Percentiles rank a stretch among this genome's conserved stretches.
phyloP scores from a whole-genome alignment of 1,139 yeast species.

The Kurtzmaniella quercitrusa region DNA sequence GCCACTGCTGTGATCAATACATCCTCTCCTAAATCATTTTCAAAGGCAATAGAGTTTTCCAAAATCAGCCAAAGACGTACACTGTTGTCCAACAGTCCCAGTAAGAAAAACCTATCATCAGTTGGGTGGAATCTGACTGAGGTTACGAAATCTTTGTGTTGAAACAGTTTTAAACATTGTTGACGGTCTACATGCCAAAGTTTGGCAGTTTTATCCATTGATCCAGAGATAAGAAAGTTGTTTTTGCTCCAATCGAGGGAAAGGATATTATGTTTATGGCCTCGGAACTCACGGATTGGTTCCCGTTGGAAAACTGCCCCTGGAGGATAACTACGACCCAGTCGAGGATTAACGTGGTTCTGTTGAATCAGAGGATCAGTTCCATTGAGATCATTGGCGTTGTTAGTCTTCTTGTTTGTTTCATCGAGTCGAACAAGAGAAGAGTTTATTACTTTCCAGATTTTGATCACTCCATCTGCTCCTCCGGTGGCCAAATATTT shows the following conservation, averaged over 20 bases:
- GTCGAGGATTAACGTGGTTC: slow-evolving; percentile 6
- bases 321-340: slow-evolving; percentile 24
- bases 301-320: slow-evolving; percentile 81
- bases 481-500: slow-evolving; percentile 83
- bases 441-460: slow-evolving; percentile 79
- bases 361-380: slow-evolving; percentile 11
- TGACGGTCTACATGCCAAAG: slow-evolving; percentile 80
- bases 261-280: slow-evolving; percentile 68
- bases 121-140: slow-evolving; percentile 77
- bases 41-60: slow-evolving; percentile 43
- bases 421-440: slow-evolving; percentile 54
- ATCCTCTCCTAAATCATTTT: slow-evolving; percentile 43
- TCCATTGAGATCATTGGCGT: slow-evolving; percentile 7
- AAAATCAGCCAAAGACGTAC: slow-evolving; percentile 83
- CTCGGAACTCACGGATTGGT: slow-evolving; percentile 59
- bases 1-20: slow-evolving; percentile 67
- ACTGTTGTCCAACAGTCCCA: slow-evolving; percentile 77
- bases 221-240: slow-evolving; percentile 72
- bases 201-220: slow-evolving; percentile 81
- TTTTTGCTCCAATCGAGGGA: slow-evolving; percentile 88
- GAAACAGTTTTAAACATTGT: slow-evolving; percentile 60
- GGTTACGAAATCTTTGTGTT: slow-evolving; percentile 79
- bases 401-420: slow-evolving; percentile 4
- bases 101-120: slow-evolving; percentile 83
- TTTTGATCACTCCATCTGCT: slow-evolving; percentile 57